phyloP scores from a whole-genome alignment of 2,329 filamentous ascomycete species.

The Hansfordia pulvinata region DNA sequence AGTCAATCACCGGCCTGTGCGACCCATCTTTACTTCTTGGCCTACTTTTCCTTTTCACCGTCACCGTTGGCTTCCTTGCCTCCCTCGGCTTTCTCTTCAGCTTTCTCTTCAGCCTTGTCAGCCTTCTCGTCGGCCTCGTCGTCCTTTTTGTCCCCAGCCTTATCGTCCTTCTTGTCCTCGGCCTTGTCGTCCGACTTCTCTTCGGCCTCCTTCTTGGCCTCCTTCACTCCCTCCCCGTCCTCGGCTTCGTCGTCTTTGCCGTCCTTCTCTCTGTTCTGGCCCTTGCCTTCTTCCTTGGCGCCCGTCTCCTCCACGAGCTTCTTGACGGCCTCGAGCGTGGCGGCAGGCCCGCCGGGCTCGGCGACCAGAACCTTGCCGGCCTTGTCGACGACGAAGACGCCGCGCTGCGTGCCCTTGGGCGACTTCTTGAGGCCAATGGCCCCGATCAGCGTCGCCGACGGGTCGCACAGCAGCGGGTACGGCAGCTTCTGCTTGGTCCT shows the following conservation, averaged over 20 bases:
- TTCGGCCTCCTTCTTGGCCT: constrained; percentile 10
- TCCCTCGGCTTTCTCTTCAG: neutral
- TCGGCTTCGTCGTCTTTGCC: constrained; percentile 7
- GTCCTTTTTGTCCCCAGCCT: constrained; percentile 7
- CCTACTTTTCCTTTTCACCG: constrained; percentile 2
- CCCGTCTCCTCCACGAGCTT: constrained; percentile 42
- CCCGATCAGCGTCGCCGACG: constrained; percentile 56
- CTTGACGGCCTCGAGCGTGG: constrained; percentile 65
- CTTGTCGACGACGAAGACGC: constrained; percentile 81
- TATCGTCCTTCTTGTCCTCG: constrained; percentile 32
- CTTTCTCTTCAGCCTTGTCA: constrained; percentile 4
- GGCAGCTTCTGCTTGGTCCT: constrained; percentile 81
- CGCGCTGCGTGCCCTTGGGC: constrained; percentile 67
- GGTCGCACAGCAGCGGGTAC: constrained; percentile 81
- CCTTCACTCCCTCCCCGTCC: constrained; percentile 10
- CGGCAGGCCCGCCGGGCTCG: constrained; percentile 62
- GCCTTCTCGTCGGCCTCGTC: constrained; percentile 3
- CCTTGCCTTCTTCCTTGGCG: constrained; percentile 8
- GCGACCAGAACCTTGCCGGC: constrained; percentile 64
- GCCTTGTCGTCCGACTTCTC: constrained; percentile 13
- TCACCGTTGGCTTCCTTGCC: neutral
- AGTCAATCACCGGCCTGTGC: too few species aligned
- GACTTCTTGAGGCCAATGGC: constrained; percentile 85
- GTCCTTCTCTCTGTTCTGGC: too few species aligned
- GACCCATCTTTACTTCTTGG: too few species aligned